phyloP scores from a whole-genome alignment of 208 protist species.

The Naegleria gruberi region DNA sequence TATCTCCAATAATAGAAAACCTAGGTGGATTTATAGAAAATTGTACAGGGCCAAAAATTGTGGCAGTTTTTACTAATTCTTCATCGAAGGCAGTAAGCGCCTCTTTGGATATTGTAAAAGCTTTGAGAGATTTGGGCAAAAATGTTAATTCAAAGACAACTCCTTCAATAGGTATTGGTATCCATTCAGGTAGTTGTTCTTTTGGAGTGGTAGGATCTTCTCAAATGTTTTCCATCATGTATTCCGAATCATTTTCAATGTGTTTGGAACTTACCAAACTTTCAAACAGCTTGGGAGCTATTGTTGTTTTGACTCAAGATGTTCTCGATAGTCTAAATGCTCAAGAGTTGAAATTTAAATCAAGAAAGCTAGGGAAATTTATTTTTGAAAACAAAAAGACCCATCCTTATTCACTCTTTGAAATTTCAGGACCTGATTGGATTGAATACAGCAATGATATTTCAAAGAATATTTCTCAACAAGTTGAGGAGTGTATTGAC shows the following conservation, averaged over 20 bases:
- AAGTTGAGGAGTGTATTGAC: not conserved
- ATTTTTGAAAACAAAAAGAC: not conserved
- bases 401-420: not conserved
- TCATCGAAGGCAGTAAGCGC: not conserved
- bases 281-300: not conserved
- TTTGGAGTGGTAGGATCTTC: not conserved
- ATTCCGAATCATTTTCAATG: not conserved
- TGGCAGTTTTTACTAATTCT: not conserved
- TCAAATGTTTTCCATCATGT: not conserved
- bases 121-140: not conserved
- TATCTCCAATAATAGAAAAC: not conserved
- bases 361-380: not conserved
- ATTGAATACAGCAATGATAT: not conserved
- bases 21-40: not conserved
- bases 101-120: not conserved
- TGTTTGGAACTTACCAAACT: not conserved
- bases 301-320: not conserved
- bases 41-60: not conserved
- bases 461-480: not conserved
- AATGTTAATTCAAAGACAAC: not conserved
- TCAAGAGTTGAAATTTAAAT: not conserved
- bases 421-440: not conserved
- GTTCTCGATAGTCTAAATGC: not conserved
- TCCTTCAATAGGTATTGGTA: not conserved
- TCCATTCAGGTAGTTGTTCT: not conserved